Evolutionary conservation across 2,329 filamentous ascomycete genomes (phyloP).

Genomic region (Pleoardoris graminearum): DNA sequence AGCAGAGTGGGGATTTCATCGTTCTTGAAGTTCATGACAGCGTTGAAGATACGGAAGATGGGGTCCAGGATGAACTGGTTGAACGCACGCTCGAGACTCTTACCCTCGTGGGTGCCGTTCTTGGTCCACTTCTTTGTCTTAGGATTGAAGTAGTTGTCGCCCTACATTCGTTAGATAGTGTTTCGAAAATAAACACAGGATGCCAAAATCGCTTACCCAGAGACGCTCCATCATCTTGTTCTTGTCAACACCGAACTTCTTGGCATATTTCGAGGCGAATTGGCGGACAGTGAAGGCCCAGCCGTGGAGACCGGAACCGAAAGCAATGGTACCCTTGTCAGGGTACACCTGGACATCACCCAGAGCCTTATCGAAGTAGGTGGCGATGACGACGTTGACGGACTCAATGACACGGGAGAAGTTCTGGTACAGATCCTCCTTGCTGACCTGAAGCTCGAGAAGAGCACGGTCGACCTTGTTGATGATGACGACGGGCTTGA

Average conservation of each 20-base stretch:
- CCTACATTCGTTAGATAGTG: slow-evolving; percentile 50
- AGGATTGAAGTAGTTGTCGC: slow-evolving; percentile 99
- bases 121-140: slow-evolving; percentile 99
- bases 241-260: slow-evolving; percentile 99
- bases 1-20: slow-evolving; percentile 83
- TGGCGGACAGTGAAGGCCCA: slow-evolving; percentile 99
- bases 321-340: slow-evolving; percentile 95
- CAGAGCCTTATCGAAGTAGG: slow-evolving; percentile 94
- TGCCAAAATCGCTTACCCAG: slow-evolving; percentile 67
- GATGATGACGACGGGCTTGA: slow-evolving; percentile 99
- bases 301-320: slow-evolving; percentile 99
- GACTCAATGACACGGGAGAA: slow-evolving; percentile 99
- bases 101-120: slow-evolving; percentile 78
- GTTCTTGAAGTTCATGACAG: slow-evolving; percentile 98
- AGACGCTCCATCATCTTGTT: slow-evolving; percentile 99
- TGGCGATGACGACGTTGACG: slow-evolving; percentile 99
- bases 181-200: slow-evolving; percentile 14
- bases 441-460: slow-evolving; percentile 96
- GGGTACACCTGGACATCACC: slow-evolving; percentile 99
- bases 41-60: slow-evolving; percentile 98
- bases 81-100: slow-evolving; percentile 96
- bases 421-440: slow-evolving; percentile 99
- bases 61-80: slow-evolving; percentile 99
- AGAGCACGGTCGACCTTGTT: slow-evolving; percentile 99
- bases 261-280: slow-evolving; percentile 93